A percentile compares a stretch with the other conserved stretches of the same genome.
phyloP scores from a whole-genome alignment of 1,284 basidiomycete genomes.

The Heliocybe sulcata region DNA sequence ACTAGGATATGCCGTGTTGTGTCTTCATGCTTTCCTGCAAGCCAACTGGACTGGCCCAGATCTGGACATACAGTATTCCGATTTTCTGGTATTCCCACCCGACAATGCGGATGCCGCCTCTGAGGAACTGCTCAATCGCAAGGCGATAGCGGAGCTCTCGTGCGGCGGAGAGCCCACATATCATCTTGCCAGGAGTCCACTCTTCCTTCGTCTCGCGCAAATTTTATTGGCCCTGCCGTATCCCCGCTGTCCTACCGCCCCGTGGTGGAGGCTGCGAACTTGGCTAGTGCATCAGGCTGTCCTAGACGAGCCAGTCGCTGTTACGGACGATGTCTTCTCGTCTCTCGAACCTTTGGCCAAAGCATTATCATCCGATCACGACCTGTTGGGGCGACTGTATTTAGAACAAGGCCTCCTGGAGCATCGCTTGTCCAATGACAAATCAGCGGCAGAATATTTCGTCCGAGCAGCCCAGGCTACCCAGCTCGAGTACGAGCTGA shows the following conservation, averaged over 20 bases:
- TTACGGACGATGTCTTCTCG: constrained; percentile 41
- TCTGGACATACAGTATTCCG: constrained; percentile 54
- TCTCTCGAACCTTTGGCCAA: constrained; percentile 42
- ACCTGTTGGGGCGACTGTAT: constrained; percentile 64
- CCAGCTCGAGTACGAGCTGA: constrained; percentile 85
- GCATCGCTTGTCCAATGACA: constrained; percentile 72
- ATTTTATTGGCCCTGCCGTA: constrained; percentile 56
- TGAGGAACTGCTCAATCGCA: constrained; percentile 52
- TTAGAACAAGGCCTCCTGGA: constrained; percentile 81
- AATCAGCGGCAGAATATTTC: constrained; percentile 74
- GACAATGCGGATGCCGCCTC: constrained; percentile 25
- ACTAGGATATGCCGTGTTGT: constrained; percentile 69
- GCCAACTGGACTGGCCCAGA: constrained; percentile 97
- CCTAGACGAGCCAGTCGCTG: constrained; percentile 78
- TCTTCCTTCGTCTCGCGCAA: constrained; percentile 74
- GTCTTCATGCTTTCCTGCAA: constrained; percentile 88
- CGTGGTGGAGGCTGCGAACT: constrained; percentile 81
- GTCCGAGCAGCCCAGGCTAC: constrained; percentile 73
- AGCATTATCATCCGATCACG: constrained; percentile 37
- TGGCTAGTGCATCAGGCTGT: constrained; percentile 76
- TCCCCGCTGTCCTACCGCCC: constrained; percentile 34
- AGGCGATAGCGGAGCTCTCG: constrained; percentile 73
- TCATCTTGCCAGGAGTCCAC: constrained; percentile 72
- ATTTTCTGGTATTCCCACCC: constrained; percentile 36
- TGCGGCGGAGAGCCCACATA: constrained; percentile 93